phyloP scores from a whole-genome alignment of 208 protist species.

The Trypanosoma grayi region DNA sequence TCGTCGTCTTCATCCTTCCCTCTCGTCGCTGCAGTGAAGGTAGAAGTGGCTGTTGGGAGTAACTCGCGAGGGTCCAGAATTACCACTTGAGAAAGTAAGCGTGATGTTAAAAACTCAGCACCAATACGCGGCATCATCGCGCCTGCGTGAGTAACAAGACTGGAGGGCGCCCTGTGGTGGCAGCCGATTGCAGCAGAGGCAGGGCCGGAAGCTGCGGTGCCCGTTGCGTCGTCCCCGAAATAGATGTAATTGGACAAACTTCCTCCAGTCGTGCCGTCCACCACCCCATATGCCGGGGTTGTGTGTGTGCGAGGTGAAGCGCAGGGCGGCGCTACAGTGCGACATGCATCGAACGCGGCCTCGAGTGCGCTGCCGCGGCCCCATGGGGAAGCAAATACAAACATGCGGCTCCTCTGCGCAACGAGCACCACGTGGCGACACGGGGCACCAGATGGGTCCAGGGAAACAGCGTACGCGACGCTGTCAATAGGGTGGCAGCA shows the following conservation, averaged over 20 bases:
- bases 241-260: slow-evolving; percentile 8
- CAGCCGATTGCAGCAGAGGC: neutral
- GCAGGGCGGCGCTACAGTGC: neutral
- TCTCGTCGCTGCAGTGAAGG: neutral
- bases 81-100: slow-evolving; percentile 3
- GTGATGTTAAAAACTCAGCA: neutral
- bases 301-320: neutral
- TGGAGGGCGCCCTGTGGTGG: slow-evolving; percentile 4
- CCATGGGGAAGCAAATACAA: slow-evolving; percentile 32
- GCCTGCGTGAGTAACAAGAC: neutral
- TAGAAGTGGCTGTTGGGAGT: neutral
- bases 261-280: neutral
- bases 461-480: slow-evolving; percentile 14
- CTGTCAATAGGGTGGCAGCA: slow-evolving; percentile 13
- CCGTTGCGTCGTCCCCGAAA: neutral
- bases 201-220: neutral
- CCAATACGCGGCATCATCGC: neutral
- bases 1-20: neutral
- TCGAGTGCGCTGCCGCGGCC: neutral
- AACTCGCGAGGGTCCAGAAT: slow-evolving; percentile 10
- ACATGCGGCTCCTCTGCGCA: slow-evolving; percentile 30
- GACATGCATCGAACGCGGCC: slow-evolving; percentile 6
- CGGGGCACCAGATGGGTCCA: neutral
- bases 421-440: slow-evolving; percentile 35
- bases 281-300: neutral